Evolutionary conservation across 2,329 filamentous ascomycete genomes (phyloP).

Genomic region (Beauveria sp.): DNA sequence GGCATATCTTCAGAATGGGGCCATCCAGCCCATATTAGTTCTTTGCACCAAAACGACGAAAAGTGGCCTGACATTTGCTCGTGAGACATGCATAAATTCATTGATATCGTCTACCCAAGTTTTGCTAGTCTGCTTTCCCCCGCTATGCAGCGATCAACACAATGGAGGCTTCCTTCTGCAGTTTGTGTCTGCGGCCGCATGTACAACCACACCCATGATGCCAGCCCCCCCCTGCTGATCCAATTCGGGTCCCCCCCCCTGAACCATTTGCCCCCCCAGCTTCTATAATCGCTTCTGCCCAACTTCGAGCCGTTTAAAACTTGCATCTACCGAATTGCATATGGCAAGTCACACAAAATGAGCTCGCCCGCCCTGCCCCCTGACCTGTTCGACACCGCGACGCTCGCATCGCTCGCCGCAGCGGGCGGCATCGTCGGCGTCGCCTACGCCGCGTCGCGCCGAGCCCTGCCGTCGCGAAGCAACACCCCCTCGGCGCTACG

Average conservation of each 20-base stretch:
- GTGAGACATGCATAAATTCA: neutral
- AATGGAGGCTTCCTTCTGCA: too few relatives aligned
- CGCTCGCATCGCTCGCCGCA: conserved; percentile 49
- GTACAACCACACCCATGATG: too few relatives aligned
- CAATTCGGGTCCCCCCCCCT: too few relatives aligned
- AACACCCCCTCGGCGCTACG: conserved; percentile 50
- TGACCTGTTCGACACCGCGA: conserved; percentile 53
- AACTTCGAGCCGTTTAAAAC: neutral
- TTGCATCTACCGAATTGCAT: too few relatives aligned
- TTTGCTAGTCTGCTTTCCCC: too few relatives aligned
- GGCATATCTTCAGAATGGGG: neutral
- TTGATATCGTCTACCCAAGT: neutral
- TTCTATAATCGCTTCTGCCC: too few relatives aligned
- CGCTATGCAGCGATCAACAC: too few relatives aligned
- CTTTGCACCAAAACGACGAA: neutral
- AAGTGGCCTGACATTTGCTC: neutral
- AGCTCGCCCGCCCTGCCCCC: conserved; percentile 32
- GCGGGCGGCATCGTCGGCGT: conserved; percentile 43
- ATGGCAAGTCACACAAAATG: conserved; percentile 2
- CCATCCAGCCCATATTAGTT: too few relatives aligned
- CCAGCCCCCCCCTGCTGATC: too few relatives aligned
- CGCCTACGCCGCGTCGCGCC: conserved; percentile 42
- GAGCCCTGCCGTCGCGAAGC: conserved; percentile 35
- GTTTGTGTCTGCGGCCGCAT: too few relatives aligned
- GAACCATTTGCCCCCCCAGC: too few relatives aligned